phyloP scores from a whole-genome alignment of 257 asterid genomes.

The Vinca minor region DNA sequence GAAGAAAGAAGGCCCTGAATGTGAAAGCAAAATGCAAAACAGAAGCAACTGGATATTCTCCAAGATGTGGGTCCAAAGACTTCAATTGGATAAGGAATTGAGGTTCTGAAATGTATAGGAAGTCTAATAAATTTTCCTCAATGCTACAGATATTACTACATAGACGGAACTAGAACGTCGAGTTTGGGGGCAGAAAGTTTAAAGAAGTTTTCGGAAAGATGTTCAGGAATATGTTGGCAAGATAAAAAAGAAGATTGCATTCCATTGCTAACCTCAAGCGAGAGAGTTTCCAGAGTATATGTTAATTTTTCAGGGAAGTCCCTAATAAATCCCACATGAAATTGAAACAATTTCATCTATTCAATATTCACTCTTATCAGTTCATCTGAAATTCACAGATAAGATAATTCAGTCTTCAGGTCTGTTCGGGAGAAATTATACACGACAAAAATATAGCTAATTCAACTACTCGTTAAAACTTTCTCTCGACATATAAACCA shows the following conservation, averaged over 20 bases:
- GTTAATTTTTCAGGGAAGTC: constrained; percentile 10
- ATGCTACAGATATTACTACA: too few relatives aligned
- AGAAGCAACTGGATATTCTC: neutral
- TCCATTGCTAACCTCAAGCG: too few relatives aligned
- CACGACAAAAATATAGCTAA: neutral
- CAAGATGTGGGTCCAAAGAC: neutral
- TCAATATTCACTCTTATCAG: constrained; percentile 10
- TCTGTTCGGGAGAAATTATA: neutral
- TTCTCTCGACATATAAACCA: neutral
- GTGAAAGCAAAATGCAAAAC: neutral
- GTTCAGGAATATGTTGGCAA: neutral
- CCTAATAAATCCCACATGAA: constrained; percentile 25
- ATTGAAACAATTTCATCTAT: constrained; percentile 27
- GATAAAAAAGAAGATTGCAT: neutral
- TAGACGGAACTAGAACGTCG: too few relatives aligned
- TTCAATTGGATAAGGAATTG: neutral
- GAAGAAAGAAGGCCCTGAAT: neutral
- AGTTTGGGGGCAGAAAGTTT: too few relatives aligned
- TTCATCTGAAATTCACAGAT: neutral
- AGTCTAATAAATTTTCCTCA: neutral
- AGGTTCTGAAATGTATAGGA: neutral
- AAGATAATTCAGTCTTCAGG: neutral
- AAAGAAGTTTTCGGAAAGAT: too few relatives aligned
- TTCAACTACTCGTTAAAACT: neutral
- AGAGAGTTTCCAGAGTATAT: too few relatives aligned